Percentiles rank a stretch among this genome's conserved stretches.
Evolutionary conservation across 2,329 filamentous ascomycete genomes (phyloP).

Genomic region (Fusarium compactum): DNA sequence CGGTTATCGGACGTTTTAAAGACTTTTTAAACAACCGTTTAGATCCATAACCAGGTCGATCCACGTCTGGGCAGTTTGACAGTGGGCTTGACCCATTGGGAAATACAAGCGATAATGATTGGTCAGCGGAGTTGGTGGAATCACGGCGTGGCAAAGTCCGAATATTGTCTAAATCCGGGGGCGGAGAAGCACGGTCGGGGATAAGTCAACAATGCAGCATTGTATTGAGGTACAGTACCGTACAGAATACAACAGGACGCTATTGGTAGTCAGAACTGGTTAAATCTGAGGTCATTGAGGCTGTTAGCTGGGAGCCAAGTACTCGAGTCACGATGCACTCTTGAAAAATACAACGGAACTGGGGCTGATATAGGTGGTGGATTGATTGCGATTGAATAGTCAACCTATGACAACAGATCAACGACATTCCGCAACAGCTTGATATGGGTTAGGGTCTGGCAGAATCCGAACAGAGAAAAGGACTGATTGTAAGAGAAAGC

Average conservation of each 20-base stretch:
- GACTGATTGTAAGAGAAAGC: background rate
- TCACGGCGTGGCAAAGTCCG: conserved; percentile 38
- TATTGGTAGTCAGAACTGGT: background rate
- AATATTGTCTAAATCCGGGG: conserved; percentile 43
- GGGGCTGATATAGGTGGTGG: background rate
- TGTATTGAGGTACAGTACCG: background rate
- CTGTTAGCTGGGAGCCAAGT: background rate
- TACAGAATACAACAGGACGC: background rate
- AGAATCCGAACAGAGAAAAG: conserved; percentile 3
- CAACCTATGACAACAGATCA: background rate
- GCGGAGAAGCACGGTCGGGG: conserved; percentile 37
- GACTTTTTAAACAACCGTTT: background rate
- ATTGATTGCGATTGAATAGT: background rate
- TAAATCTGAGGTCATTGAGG: conserved; percentile 13
- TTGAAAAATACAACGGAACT: background rate
- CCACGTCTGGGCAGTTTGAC: conserved; percentile 8
- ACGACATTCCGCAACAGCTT: background rate
- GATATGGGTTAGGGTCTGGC: conserved; percentile 3
- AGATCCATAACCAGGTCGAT: background rate
- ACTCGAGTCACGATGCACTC: background rate
- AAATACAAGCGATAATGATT: conserved; percentile 26
- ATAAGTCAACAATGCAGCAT: conserved; percentile 24
- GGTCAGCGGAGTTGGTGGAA: conserved; percentile 15
- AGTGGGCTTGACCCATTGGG: conserved; percentile 12
- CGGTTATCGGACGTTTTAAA: background rate